Percentiles rank a stretch among this genome's conserved stretches.
phyloP scores from a whole-genome alignment of 2,329 filamentous ascomycete genomes.

The Ustulina deusta region DNA sequence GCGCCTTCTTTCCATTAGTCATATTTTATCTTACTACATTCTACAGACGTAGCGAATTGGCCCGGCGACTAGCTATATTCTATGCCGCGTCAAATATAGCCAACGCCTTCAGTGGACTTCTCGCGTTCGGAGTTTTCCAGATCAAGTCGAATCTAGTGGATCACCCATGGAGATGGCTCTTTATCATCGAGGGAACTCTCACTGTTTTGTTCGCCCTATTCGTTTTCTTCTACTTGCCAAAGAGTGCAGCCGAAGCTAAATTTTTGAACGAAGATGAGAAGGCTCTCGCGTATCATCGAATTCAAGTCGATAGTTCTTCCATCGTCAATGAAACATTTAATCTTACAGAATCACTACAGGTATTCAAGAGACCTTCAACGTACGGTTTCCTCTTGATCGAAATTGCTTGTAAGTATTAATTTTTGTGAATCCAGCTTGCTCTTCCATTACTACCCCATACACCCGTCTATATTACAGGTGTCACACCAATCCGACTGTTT shows the following conservation, averaged over 20 bases:
- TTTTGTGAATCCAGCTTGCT: not conserved
- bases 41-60: slow-evolving; percentile 78
- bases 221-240: slow-evolving; percentile 77
- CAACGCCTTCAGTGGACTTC: slow-evolving; percentile 64
- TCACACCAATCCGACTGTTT: not conserved
- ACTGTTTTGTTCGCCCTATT: slow-evolving; percentile 73
- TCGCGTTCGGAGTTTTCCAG: slow-evolving; percentile 63
- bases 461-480: not conserved
- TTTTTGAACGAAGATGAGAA: slow-evolving; percentile 77
- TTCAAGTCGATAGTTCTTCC: slow-evolving; percentile 79
- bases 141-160: slow-evolving; percentile 55
- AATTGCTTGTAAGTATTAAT: slow-evolving; percentile 49
- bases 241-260: slow-evolving; percentile 69
- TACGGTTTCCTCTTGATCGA: slow-evolving; percentile 66
- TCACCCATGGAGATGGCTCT: slow-evolving; percentile 62
- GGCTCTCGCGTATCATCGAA: slow-evolving; percentile 76
- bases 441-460: not conserved
- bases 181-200: slow-evolving; percentile 61
- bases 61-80: slow-evolving; percentile 77
- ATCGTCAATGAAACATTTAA: slow-evolving; percentile 66
- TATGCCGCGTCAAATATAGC: slow-evolving; percentile 82
- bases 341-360: slow-evolving; percentile 62
- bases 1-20: slow-evolving; percentile 77
- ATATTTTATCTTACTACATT: slow-evolving; percentile 70
- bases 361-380: slow-evolving; percentile 64